Evolutionary conservation across 495 filamentous ascomycete species (phyloP).

Genomic region (Cercophora samala): DNA sequence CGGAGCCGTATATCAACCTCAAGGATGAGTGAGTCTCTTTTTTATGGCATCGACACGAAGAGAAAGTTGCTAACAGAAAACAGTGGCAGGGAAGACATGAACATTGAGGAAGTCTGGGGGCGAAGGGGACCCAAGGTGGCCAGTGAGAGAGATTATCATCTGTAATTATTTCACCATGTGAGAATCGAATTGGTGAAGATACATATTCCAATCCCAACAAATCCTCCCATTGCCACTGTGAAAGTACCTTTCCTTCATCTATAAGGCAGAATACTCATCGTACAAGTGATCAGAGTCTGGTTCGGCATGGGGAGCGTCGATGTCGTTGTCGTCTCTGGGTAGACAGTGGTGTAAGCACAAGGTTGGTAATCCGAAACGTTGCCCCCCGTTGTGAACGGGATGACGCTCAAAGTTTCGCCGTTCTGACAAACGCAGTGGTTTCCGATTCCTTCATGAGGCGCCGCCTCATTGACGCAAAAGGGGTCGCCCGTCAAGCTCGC

Average conservation of each 20-base stretch:
- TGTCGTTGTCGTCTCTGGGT: background rate
- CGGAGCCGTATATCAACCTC: constrained; percentile 42
- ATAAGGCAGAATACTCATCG: background rate
- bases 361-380: constrained; percentile 24
- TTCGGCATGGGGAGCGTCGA: background rate
- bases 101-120: constrained; percentile 48
- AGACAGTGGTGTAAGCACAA: constrained; percentile 25
- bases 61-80: constrained; percentile 20
- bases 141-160: constrained; percentile 38
- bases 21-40: constrained; percentile 46
- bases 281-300: background rate
- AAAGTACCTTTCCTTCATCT: too few species aligned
- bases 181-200: background rate
- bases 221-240: background rate
- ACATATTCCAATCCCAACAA: background rate
- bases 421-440: constrained; percentile 25
- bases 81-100: constrained; percentile 50
- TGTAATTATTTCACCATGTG: constrained; percentile 18
- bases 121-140: constrained; percentile 38
- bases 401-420: constrained; percentile 17
- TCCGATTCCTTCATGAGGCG: constrained; percentile 18
- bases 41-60: background rate
- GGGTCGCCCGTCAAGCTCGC: constrained; percentile 16
- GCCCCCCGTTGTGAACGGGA: constrained; percentile 9
- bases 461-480: constrained; percentile 21